Percentiles rank a stretch among this genome's conserved stretches.
Conservation (phyloP, 1,139 yeast genomes). For the Kodamaea plutei region DNA sequence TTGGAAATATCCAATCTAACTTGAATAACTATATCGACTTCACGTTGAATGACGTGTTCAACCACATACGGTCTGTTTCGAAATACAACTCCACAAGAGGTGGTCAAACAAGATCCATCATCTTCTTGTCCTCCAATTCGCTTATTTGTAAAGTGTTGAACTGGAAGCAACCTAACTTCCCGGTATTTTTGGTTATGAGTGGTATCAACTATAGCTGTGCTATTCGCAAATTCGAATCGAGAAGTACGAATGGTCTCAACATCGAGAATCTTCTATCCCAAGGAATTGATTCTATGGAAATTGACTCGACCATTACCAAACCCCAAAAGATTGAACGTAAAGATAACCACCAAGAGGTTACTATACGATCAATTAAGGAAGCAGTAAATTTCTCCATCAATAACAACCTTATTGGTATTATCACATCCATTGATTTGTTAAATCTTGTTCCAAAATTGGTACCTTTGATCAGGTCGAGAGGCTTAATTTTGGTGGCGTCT, state of each 20-base stretch:
- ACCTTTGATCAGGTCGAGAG: slow-evolving; percentile 73
- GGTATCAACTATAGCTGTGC: slow-evolving; percentile 46
- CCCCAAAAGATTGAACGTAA: slow-evolving; percentile 7
- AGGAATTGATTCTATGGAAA: slow-evolving; percentile 8
- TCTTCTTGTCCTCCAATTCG: slow-evolving; percentile 83
- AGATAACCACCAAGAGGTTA: slow-evolving; percentile 35
- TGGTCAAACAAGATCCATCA: slow-evolving; percentile 52
- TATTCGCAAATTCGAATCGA: slow-evolving; percentile 29
- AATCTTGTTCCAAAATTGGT: slow-evolving; percentile 72
- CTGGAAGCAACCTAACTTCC: slow-evolving; percentile 98
- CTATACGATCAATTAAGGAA: slow-evolving; percentile 44
- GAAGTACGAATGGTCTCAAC: slow-evolving; percentile 42
- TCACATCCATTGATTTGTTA: slow-evolving; percentile 68
- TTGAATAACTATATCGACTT: slow-evolving; percentile 75
- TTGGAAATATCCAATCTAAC: slow-evolving; percentile 43
- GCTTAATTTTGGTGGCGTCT: slow-evolving; percentile 76
- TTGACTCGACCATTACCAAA: slow-evolving; percentile 15
- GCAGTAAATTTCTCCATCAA: slow-evolving; percentile 66
- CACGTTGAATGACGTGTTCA: slow-evolving; percentile 67
- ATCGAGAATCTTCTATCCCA: slow-evolving; percentile 23
- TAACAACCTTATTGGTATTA: slow-evolving; percentile 81
- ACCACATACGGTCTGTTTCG: slow-evolving; percentile 59
- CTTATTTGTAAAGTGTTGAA: slow-evolving; percentile 86
- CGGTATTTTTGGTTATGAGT: slow-evolving; percentile 81
- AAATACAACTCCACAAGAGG: slow-evolving; percentile 26